Evolutionary conservation across 2,329 filamentous ascomycete genomes (phyloP).

Genomic region (Dactylellina cionopaga): DNA sequence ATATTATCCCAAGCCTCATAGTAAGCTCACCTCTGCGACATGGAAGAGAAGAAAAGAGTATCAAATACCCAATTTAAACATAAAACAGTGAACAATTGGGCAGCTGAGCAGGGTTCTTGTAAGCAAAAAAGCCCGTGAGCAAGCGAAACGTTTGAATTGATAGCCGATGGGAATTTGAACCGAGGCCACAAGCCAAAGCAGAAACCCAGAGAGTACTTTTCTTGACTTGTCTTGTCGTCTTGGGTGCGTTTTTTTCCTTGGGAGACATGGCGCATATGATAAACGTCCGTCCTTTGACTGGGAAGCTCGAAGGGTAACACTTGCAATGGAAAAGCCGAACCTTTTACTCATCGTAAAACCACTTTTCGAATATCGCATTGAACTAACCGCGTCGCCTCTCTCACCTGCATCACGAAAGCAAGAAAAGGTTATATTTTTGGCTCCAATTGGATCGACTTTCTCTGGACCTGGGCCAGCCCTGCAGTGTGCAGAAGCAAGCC

Average conservation of each 20-base stretch:
- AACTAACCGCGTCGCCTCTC: not conserved
- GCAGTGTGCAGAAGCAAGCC: slow-evolving; percentile 18
- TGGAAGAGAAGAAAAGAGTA: not conserved
- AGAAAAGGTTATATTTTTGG: not conserved
- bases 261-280: slow-evolving; percentile 10
- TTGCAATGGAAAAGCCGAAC: not conserved
- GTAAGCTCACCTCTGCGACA: slow-evolving; percentile 23
- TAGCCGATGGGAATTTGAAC: slow-evolving; percentile 53
- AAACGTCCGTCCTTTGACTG: too few species aligned
- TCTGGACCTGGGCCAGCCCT: not conserved
- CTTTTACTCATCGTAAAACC: not conserved
- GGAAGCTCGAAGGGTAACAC: too few species aligned
- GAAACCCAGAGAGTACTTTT: too few species aligned
- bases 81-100: too few species aligned
- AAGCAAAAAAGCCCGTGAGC: not conserved
- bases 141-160: not conserved
- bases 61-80: too few species aligned
- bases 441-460: slow-evolving; percentile 9
- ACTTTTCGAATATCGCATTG: not conserved
- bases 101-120: not conserved
- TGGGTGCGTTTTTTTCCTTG: slow-evolving; percentile 34
- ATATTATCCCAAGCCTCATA: slow-evolving; percentile 27
- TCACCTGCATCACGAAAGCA: not conserved
- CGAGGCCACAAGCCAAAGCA: slow-evolving; percentile 39
- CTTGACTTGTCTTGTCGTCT: slow-evolving; percentile 11